Conservation (phyloP, 1,284 basidiomycete genomes). For the Singerocomus rubriflavus region DNA sequence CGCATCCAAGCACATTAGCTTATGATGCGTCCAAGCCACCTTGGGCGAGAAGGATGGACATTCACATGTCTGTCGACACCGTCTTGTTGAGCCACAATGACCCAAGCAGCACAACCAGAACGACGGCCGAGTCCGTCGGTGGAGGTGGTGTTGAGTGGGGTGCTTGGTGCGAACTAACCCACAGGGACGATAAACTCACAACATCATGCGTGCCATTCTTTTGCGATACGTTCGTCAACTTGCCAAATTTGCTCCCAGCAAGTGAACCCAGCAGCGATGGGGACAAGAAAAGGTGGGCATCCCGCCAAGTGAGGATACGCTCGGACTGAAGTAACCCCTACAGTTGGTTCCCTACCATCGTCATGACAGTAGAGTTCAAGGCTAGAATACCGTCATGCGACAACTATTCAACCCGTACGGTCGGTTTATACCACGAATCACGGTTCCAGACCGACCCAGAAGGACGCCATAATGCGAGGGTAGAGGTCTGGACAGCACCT, state of each 20-base stretch:
- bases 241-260: constrained; percentile 43
- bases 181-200: constrained; percentile 43
- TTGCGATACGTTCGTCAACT: constrained; percentile 48
- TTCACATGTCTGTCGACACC: constrained; percentile 41
- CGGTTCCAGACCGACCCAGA: constrained; percentile 50
- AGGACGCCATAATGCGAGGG: constrained; percentile 52
- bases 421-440: constrained; percentile 50
- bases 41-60: constrained; percentile 38
- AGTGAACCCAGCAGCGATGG: constrained; percentile 19
- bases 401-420: constrained; percentile 44
- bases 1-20: constrained; percentile 43
- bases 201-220: constrained; percentile 50
- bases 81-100: constrained; percentile 39
- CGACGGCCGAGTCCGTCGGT: constrained; percentile 37
- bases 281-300: constrained; percentile 17
- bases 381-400: constrained; percentile 46
- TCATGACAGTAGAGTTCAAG: constrained; percentile 58
- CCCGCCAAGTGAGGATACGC: neutral
- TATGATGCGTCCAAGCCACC: constrained; percentile 18
- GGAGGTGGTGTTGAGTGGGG: constrained; percentile 55
- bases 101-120: constrained; percentile 34
- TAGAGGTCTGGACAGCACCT: constrained; percentile 65
- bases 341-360: constrained; percentile 63
- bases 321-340: constrained; percentile 26
- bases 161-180: constrained; percentile 50